Conservation (phyloP, 345 rosid genomes). For the Hibiscus syriacus region DNA sequence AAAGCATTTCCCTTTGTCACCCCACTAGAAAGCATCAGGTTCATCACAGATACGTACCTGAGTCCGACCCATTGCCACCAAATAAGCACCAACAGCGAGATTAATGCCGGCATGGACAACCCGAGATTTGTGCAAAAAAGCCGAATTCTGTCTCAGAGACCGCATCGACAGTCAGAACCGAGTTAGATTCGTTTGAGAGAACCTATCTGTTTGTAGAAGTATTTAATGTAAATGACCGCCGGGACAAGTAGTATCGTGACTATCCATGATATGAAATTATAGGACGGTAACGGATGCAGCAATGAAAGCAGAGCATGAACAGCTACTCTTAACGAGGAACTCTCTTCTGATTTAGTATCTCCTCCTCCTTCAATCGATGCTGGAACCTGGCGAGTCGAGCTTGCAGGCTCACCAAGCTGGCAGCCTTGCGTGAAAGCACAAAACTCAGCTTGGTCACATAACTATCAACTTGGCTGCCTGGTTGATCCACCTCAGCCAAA, state of each 20-base stretch:
- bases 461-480: slow-evolving; percentile 89
- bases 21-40: too few relatives aligned
- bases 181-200: slow-evolving; percentile 1
- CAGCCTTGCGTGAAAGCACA: slow-evolving; percentile 95
- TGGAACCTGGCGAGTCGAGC: slow-evolving; percentile 95
- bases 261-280: slow-evolving; percentile 14
- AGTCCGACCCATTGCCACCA: neutral
- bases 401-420: slow-evolving; percentile 82
- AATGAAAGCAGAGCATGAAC: neutral
- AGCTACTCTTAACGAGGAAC: slow-evolving; percentile 43
- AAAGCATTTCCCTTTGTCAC: too few relatives aligned
- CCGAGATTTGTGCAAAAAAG: neutral
- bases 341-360: slow-evolving; percentile 85
- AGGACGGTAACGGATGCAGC: slow-evolving; percentile 9
- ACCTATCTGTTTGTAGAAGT: neutral
- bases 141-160: neutral
- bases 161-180: neutral
- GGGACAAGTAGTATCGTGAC: too few relatives aligned
- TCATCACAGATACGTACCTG: neutral
- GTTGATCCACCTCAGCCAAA: slow-evolving; percentile 85
- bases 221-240: neutral
- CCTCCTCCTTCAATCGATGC: slow-evolving; percentile 89
- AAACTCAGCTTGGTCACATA: slow-evolving; percentile 84
- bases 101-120: neutral
- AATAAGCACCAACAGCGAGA: neutral